These are phyloP conservation scores for Ascosphaera apis DNA, from an alignment of 2,329 filamentous ascomycete genomes.

Conservation along the genomic window DNA sequence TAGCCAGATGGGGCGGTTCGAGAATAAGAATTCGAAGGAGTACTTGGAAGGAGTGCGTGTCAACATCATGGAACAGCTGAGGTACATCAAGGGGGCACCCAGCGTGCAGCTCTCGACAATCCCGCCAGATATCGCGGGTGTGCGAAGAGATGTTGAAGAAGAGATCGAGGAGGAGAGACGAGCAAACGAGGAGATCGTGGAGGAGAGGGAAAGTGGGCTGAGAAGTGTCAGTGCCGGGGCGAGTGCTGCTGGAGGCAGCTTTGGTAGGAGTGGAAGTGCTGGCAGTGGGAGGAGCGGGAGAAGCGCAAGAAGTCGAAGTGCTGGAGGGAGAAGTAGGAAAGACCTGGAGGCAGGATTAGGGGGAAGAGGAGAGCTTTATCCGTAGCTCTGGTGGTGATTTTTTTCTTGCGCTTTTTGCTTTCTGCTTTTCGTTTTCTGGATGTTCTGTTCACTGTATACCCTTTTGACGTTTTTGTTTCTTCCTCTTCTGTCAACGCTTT, in stretches of 20 bases:
- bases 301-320: constrained; percentile 1
- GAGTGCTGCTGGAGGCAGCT: constrained; percentile 2
- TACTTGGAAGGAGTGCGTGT: constrained; percentile 54
- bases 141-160: constrained; percentile 25
- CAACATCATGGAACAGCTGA: constrained; percentile 61
- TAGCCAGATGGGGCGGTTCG: constrained; percentile 41
- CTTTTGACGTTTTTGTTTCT: constrained; percentile 6
- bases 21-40: constrained; percentile 59
- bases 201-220: constrained; percentile 14
- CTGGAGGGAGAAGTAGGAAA: constrained; percentile 12
- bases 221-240: constrained; percentile 4
- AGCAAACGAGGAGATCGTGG: constrained; percentile 15
- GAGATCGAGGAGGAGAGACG: constrained; percentile 23
- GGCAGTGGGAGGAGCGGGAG: constrained; percentile 15
- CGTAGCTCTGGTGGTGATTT: constrained; percentile 7
- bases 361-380: constrained; percentile 14
- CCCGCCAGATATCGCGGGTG: constrained; percentile 46
- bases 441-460: constrained; percentile 3
- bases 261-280: constrained; percentile 1
- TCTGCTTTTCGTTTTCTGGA: neutral
- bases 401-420: constrained; percentile 1
- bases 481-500: no score
- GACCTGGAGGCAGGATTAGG: constrained; percentile 12
- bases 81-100: constrained; percentile 64
- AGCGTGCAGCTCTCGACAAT: constrained; percentile 69